Base-by-base conservation (phyloP, 495 filamentous ascomycete species). In the Neurospora tetraspora region DNA sequence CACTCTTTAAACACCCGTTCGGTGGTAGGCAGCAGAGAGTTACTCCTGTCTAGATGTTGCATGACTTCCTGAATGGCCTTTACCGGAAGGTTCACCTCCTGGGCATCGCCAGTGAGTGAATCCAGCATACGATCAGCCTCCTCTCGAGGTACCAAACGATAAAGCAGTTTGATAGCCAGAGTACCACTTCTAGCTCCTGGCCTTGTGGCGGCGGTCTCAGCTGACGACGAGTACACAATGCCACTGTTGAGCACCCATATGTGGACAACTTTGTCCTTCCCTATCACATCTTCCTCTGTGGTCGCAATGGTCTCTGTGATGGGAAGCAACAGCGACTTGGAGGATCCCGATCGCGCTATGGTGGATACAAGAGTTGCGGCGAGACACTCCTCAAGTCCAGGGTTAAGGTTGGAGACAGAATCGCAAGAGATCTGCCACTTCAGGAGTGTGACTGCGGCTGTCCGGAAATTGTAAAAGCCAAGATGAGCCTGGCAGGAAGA, bases 161-260 rank as follows among this genome's bases (percentile, higher is more conserved):
- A 93, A 38, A 93, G 85, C 4, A 93, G 83, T 73, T 93, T 93
- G 79, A 92, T 86, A 5, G 89, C 91, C n/a, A 83, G 81, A 1
- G 53, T 77, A 2, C 69, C 69, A 83, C 82, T 31, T 61, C 14
- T 27, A 31, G 3, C 53, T 61, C 53, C 27, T 31, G 53, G 27
- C 23, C 53, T 82, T 75, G 27, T 76, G 73, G 36, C 53, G 12
- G 23, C 6, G 0, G 53, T 12, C 27, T 83, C 76, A 23, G 80
- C 74, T 39, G 80, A 83, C 0, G 87, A 85, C 20, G 85, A 88
- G 74, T 91, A 94, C 9, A 84, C 81, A 34, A 94, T 85, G 74
- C 91, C 85, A 23, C 87, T 86, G 72, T 91, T 93, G 74, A 94
- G 91, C 12, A 92, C 84, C 92, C 92, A 94, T 12, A 88, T 73